Evolutionary conservation across 768 basidiomycete species (phyloP), one percentile per base, ranked within the genome.

Genomic region (Lanmaoa rubissima): DNA sequence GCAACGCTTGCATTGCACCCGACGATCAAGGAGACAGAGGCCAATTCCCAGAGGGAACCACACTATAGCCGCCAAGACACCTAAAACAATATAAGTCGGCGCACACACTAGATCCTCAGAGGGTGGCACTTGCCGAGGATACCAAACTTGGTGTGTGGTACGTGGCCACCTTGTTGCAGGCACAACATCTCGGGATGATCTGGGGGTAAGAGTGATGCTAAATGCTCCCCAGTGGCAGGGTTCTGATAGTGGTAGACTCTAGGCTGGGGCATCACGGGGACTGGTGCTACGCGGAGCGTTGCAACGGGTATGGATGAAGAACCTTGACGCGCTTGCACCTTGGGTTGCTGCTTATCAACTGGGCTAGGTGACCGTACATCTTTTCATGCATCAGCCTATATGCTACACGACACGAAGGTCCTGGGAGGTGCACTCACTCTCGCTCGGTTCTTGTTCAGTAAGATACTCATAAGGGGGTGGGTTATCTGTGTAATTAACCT

Each of bases 41-140:
- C 84, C 89, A 39, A 94, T 79, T 5, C 92, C 92, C 0, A 92
- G 71, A 4, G 92, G 92, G 75, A 94, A 94, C 91, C 90, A 93
- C 57, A 93, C 75, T 26, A 94, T 74, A 5, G 92, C 91, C 9
- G 88, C 88, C n/a, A 94, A 73, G 34, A 93, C 71, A 53, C 91
- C 90, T 91, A 58, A 35, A 48, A 39, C 26, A 9, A 21, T 28
- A 48, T 56, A 42, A 50, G 48, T 51, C 21, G 17, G 34, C 5
- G 40, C 12, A 41, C 12, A 41, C 6, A 28, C 3, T 10, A 6
- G n/a, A 31, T 49, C 46, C 2, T 19, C 39, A 28, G 48, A 44
- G 46, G 63, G 35, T 5, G 34, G 1, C 16, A 70, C 83, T 63
- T 66, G 85, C 89, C 91, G 9, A 92, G 77, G 4, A 91, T 54